Evolutionary conservation across 371 early-diverging fungal genomes (phyloP).

Genomic region (Mucor saturninus): DNA sequence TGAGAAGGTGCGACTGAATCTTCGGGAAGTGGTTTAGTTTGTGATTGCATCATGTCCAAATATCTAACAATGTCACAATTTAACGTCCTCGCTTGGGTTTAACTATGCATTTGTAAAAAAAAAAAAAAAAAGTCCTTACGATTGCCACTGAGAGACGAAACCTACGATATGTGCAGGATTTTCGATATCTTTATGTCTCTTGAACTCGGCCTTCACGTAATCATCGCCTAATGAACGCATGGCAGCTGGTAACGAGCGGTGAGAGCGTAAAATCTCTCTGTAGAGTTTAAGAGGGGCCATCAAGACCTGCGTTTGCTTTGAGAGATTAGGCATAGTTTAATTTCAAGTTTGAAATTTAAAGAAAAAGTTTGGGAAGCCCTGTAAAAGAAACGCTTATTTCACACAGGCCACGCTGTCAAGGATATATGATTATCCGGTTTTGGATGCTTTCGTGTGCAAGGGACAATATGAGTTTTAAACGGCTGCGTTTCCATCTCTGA

Average conservation of each 20-base stretch:
- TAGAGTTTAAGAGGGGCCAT: conserved; percentile 65
- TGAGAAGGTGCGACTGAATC: conserved; percentile 31
- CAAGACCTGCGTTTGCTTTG: conserved; percentile 36
- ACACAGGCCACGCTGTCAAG: neutral
- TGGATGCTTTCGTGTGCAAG: neutral
- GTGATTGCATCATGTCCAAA: conserved; percentile 35
- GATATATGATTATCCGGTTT: too few species aligned
- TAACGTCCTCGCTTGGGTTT: neutral
- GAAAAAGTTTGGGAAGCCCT: neutral
- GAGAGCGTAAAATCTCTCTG: conserved; percentile 63
- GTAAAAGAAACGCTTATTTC: neutral
- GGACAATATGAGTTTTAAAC: neutral
- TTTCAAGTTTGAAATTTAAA: neutral
- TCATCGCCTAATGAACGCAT: conserved; percentile 69
- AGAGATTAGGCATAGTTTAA: conserved; percentile 15
- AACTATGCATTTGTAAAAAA: too few species aligned
- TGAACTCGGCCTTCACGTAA: conserved; percentile 72
- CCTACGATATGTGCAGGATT: conserved; percentile 73
- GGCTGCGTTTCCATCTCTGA: too few species aligned
- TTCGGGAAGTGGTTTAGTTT: conserved; percentile 40
- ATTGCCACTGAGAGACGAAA: conserved; percentile 69
- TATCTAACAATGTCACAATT: conserved; percentile 25
- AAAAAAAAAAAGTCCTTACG: conserved; percentile 36
- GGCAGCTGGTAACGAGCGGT: conserved; percentile 61
- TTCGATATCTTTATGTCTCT: conserved; percentile 63